Conservation (phyloP, 768 basidiomycete genomes). For the Mycena rebaudengoi region DNA sequence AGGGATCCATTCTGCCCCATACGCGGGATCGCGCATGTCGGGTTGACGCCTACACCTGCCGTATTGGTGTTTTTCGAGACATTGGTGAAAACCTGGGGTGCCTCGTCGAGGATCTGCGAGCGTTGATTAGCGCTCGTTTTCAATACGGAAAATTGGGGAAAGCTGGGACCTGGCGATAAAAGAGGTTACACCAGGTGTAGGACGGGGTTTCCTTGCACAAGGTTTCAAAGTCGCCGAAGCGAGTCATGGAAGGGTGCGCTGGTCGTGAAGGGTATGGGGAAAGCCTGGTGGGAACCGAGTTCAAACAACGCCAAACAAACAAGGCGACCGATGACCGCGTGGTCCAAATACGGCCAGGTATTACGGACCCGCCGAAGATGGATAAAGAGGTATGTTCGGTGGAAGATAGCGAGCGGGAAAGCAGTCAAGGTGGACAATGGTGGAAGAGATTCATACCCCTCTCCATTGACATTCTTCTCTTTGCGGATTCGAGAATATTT, state of each 20-base stretch:
- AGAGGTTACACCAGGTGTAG: slow-evolving; percentile 94
- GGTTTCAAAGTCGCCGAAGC: slow-evolving; percentile 77
- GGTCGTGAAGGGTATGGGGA: slow-evolving; percentile 11
- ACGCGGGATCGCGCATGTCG: slow-evolving; percentile 78
- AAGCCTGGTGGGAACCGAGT: neutral
- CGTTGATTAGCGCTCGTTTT: slow-evolving; percentile 33
- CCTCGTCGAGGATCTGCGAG: slow-evolving; percentile 48
- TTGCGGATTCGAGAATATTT: no score
- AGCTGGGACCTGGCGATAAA: slow-evolving; percentile 84
- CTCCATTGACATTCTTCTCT: no score
- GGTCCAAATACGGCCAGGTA: no score
- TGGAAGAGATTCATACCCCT: no score
- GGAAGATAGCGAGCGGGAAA: no score
- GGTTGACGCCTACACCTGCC: slow-evolving; percentile 87
- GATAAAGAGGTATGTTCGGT: no score
- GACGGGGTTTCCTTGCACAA: slow-evolving; percentile 77
- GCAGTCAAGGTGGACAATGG: no score
- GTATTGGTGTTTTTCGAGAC: slow-evolving; percentile 50
- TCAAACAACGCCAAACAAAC: slow-evolving; percentile 6
- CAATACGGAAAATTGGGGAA: slow-evolving; percentile 17
- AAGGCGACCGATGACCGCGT: slow-evolving; percentile 5
- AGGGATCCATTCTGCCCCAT: slow-evolving; percentile 65
- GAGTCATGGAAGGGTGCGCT: slow-evolving; percentile 47
- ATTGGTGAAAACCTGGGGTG: slow-evolving; percentile 44
- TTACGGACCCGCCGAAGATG: no score